Conservation (phyloP, 2,329 filamentous ascomycete genomes). For the Diaporthe australafricana region DNA sequence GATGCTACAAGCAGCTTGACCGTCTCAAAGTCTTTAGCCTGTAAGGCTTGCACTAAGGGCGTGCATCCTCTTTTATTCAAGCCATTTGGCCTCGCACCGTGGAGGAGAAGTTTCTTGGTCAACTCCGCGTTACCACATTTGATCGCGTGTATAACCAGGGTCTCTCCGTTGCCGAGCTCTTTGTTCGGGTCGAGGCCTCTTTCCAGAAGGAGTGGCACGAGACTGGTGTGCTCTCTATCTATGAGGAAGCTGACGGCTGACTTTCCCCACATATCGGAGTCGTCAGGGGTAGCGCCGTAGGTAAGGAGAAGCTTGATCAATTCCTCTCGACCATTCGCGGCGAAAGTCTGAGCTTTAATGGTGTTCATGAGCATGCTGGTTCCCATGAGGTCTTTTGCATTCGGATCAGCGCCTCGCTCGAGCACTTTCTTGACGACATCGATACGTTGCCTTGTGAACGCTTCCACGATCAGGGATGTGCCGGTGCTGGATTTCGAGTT, state of each 20-base stretch:
- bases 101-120: not conserved
- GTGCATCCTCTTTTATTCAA: not conserved
- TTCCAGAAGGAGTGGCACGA: not conserved
- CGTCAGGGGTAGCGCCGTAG: not conserved
- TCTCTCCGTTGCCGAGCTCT: not conserved
- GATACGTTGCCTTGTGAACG: not conserved
- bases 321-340: not conserved
- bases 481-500: constrained; percentile 3
- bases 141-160: not conserved
- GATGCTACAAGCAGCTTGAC: not conserved
- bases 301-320: not conserved
- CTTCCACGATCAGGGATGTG: not conserved
- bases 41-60: not conserved
- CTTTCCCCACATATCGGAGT: constrained; percentile 1
- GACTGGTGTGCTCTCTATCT: not conserved
- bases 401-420: constrained; percentile 4
- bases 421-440: not conserved
- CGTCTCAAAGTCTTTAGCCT: not conserved
- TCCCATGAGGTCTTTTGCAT: constrained; percentile 1
- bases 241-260: not conserved
- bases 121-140: not conserved
- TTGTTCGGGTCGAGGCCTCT: not conserved
- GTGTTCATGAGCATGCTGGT: constrained; percentile 8
- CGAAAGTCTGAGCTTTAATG: not conserved
- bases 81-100: not conserved